These are phyloP conservation scores for Westerdykella ornata DNA, from an alignment of 2,329 filamentous ascomycete species.

Conservation along the genomic window DNA sequence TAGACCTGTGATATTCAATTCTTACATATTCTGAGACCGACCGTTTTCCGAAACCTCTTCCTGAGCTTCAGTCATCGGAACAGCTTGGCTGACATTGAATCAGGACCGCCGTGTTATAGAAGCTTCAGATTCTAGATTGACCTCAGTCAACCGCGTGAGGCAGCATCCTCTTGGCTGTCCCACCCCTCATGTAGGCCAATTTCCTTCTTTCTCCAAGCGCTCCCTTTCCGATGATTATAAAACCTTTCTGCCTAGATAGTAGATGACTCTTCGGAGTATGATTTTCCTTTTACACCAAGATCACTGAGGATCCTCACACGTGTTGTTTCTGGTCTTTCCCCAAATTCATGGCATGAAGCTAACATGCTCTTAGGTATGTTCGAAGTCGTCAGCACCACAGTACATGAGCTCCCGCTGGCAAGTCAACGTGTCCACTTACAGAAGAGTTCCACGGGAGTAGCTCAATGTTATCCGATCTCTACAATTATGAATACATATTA, in stretches of 20 bases:
- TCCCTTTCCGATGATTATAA: constrained; percentile 58
- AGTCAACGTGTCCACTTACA: no score
- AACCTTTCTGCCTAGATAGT: constrained; percentile 56
- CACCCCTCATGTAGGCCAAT: background rate
- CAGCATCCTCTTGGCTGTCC: background rate
- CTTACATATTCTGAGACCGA: constrained; percentile 95
- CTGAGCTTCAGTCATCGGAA: background rate
- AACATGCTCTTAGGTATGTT: no score
- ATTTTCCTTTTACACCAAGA: constrained; percentile 59
- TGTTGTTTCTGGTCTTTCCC: constrained; percentile 14
- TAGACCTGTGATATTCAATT: constrained; percentile 79
- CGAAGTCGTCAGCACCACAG: no score
- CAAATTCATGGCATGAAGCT: constrained; percentile 29
- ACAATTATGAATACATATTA: no score
- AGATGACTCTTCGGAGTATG: constrained; percentile 55
- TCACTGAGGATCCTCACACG: constrained; percentile 51
- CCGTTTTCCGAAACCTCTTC: background rate
- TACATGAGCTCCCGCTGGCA: no score
- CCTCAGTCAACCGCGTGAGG: no score
- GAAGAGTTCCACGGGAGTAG: no score
- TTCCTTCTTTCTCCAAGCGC: constrained; percentile 4
- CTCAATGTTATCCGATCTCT: no score
- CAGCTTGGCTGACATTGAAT: background rate
- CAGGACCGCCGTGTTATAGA: no score
- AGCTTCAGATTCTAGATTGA: no score